Evolutionary conservation across 78 protist genomes (phyloP).

Genomic region (Anaeramoeba flamelloides): DNA sequence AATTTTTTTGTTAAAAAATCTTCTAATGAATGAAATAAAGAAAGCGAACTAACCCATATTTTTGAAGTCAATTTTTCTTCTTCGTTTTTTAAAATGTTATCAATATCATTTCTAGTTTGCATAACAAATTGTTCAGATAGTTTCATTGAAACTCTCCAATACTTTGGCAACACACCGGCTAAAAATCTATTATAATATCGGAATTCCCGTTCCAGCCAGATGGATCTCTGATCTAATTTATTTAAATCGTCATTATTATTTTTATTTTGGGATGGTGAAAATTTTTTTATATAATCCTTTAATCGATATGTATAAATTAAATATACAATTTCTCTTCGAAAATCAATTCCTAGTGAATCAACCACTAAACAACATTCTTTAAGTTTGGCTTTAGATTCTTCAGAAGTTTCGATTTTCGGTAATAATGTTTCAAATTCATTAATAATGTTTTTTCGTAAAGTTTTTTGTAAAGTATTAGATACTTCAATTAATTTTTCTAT

Average conservation of each 20-base stretch:
- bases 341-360: not conserved
- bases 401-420: too few species aligned
- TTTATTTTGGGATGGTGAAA: not conserved
- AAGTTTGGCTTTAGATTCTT: too few species aligned
- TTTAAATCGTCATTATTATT: not conserved
- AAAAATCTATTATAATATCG: not conserved
- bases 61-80: too few species aligned
- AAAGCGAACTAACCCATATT: too few species aligned
- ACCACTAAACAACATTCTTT: slow-evolving; percentile 6
- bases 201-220: slow-evolving; percentile 7
- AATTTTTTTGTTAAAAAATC: too few species aligned
- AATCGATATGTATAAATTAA: not conserved
- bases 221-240: slow-evolving; percentile 2
- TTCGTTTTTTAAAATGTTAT: not conserved
- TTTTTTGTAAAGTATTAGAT: too few species aligned
- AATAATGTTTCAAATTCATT: too few species aligned
- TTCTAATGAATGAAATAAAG: too few species aligned
- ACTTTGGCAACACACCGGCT: slow-evolving; percentile 1
- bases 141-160: slow-evolving; percentile 11
- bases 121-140: slow-evolving; percentile 16
- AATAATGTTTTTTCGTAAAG: too few species aligned
- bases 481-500: too few species aligned
- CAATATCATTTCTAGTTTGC: slow-evolving; percentile 6
- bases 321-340: not conserved
- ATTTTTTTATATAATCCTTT: not conserved